Conservation (phyloP, 768 basidiomycete genomes). For the Astraeus odoratus region DNA sequence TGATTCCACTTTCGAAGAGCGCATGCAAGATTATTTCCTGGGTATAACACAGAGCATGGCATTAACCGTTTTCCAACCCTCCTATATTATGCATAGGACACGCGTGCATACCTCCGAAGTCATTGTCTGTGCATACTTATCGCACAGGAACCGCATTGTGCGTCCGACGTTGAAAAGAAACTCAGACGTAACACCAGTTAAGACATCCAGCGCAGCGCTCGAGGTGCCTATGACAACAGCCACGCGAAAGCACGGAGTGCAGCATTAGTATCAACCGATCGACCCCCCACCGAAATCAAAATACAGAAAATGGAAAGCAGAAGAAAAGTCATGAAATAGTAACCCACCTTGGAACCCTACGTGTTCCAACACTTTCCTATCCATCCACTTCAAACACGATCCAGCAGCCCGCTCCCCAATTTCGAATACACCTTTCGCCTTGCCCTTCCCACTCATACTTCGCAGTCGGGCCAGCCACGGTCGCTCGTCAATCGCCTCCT, state of each 20-base stretch:
- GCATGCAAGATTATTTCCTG: constrained; percentile 93
- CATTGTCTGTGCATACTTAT: constrained; percentile 78
- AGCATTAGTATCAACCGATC: background rate
- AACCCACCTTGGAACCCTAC: constrained; percentile 83
- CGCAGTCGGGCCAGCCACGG: constrained; percentile 39
- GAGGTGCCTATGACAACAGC: constrained; percentile 50
- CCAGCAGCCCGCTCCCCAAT: constrained; percentile 54
- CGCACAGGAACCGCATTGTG: constrained; percentile 74
- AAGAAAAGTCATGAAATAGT: background rate
- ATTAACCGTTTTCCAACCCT: background rate
- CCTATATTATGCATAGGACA: background rate
- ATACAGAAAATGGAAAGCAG: too few species aligned
- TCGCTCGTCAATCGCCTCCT: constrained; percentile 46
- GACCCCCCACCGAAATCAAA: background rate
- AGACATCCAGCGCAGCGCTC: constrained; percentile 66
- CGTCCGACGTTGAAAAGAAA: constrained; percentile 82
- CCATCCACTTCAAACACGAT: constrained; percentile 67
- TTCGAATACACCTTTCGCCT: constrained; percentile 34
- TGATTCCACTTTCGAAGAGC: constrained; percentile 81
- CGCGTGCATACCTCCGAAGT: constrained; percentile 62
- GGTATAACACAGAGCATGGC: background rate
- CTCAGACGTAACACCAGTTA: constrained; percentile 71
- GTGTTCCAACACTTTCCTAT: constrained; percentile 78
- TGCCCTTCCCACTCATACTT: background rate
- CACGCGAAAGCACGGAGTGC: background rate